Base-by-base conservation (phyloP, 2,329 filamentous ascomycete species). In the Macrophomina pseudophaseolina region DNA sequence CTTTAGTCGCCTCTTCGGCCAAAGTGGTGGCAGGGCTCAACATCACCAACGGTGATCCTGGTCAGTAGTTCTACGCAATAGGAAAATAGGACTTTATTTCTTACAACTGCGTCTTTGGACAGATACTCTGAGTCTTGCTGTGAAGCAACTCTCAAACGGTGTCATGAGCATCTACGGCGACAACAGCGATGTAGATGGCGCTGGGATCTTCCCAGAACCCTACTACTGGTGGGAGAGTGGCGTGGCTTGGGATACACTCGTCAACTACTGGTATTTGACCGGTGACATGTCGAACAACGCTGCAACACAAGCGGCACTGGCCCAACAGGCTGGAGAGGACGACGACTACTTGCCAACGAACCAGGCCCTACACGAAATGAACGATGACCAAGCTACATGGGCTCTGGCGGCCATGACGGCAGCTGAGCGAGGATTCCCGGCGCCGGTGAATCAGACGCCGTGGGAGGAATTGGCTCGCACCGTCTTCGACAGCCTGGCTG, bases 331-430 rank as follows among this genome's bases (percentile, higher is more conserved):
- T 32, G 78, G 80, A 12, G 77, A 78, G 1, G 72, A 79, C 51
- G 79, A 80, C 64, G 76, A 82, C 72, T 80, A 79, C 71, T 77
- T 83, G 70, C 75, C 81, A 42, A 74, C 73, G 35, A 70, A 70
- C 64, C 69, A 69, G 52, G 64, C 81, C 84, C 79, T 65, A 86
- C 89, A 69, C 77, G 70, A 38, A 84, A 90, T 90, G 64, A 93
- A 92, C 70, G 90, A 92, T 70, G 90, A 93, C 73, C 88, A 92
- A 74, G 88, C 87, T 38, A 92, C 92, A 74, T 93, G 90, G 90
- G 87, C 84, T 11, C 87, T 91, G 32, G 84, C 88, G 14, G 84
- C 88, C 68, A 84, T 93, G 75, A 82, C 88, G 5, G 90, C 90
- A 0, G 87, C 90, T 3, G 90, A 93, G 77, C 84, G 87, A 68